These are phyloP conservation scores for Termitomyces sp. DNA, from an alignment of 768 basidiomycete species.

Conservation along the genomic window DNA sequence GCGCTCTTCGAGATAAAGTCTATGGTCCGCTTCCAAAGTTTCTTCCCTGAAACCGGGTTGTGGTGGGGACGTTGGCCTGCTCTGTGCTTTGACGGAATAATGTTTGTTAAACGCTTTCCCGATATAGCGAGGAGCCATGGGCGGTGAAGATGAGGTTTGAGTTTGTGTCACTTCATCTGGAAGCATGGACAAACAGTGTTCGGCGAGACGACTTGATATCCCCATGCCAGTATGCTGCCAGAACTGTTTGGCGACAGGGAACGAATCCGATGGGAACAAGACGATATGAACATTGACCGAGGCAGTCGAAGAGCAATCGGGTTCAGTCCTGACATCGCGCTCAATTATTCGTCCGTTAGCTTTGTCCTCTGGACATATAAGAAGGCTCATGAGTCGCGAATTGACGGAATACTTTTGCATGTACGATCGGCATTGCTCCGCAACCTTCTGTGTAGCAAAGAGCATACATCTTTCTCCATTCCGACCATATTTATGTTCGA, in stretches of 20 bases:
- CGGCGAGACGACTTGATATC: conserved; percentile 84
- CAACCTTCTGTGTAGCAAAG: conserved; percentile 68
- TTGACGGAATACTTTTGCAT: conserved; percentile 51
- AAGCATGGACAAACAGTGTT: conserved; percentile 73
- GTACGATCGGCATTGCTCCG: conserved; percentile 75
- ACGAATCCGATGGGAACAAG: conserved; percentile 63
- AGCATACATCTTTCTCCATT: conserved; percentile 75
- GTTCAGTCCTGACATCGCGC: conserved; percentile 21
- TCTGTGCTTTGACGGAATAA: conserved; percentile 42
- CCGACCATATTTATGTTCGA: conserved; percentile 73
- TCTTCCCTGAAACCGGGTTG: conserved; percentile 32
- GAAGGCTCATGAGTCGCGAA: conserved; percentile 63
- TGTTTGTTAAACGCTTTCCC: conserved; percentile 53
- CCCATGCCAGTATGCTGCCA: conserved; percentile 96
- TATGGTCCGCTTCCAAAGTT: conserved; percentile 54
- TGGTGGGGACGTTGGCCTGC: conserved; percentile 6
- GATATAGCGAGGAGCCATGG: conserved; percentile 25
- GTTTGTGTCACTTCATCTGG: conserved; percentile 37
- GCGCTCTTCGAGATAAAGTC: conserved; percentile 85
- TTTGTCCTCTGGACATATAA: conserved; percentile 61
- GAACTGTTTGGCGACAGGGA: conserved; percentile 77
- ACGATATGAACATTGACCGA: conserved; percentile 76
- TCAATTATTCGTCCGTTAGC: conserved; percentile 24
- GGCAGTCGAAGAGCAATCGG: conserved; percentile 15
- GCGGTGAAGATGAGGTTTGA: conserved; percentile 23